phyloP scores from a whole-genome alignment of 2,329 filamentous ascomycete species.

The Colletotrichum musicola region DNA sequence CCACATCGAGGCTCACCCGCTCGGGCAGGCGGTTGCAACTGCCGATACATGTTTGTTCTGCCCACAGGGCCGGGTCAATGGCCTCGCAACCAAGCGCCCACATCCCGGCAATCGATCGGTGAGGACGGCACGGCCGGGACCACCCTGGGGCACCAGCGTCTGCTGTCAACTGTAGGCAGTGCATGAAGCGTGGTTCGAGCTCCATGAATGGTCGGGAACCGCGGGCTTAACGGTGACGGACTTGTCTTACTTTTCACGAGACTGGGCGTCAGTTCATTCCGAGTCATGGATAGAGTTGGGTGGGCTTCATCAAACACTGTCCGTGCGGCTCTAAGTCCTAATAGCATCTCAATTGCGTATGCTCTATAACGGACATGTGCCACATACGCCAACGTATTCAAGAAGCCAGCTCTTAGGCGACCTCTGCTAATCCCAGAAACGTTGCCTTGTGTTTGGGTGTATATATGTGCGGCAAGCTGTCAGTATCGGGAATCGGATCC shows the following conservation, averaged over 20 bases:
- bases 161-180: not conserved
- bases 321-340: not conserved
- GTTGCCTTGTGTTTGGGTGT: too few species aligned
- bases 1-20: too few species aligned
- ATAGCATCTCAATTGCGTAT: not conserved
- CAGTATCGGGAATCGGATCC: too few species aligned
- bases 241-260: not conserved
- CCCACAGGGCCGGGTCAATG: too few species aligned
- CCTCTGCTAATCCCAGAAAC: too few species aligned
- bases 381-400: too few species aligned
- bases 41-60: too few species aligned
- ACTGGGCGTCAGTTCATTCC: not conserved
- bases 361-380: not conserved
- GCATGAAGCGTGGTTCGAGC: not conserved
- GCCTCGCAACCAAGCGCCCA: too few species aligned
- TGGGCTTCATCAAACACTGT: not conserved
- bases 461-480: too few species aligned
- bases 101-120: not conserved
- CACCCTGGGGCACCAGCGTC: not conserved
- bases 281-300: not conserved
- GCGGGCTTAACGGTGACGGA: not conserved
- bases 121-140: not conserved
- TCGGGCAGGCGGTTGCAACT: too few species aligned
- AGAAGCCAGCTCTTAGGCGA: not conserved
- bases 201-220: not conserved